A percentile compares a stretch with the other conserved stretches of the same genome.
Evolutionary conservation across 768 basidiomycete genomes (phyloP).

Genomic region (Tephrocybe sp.): DNA sequence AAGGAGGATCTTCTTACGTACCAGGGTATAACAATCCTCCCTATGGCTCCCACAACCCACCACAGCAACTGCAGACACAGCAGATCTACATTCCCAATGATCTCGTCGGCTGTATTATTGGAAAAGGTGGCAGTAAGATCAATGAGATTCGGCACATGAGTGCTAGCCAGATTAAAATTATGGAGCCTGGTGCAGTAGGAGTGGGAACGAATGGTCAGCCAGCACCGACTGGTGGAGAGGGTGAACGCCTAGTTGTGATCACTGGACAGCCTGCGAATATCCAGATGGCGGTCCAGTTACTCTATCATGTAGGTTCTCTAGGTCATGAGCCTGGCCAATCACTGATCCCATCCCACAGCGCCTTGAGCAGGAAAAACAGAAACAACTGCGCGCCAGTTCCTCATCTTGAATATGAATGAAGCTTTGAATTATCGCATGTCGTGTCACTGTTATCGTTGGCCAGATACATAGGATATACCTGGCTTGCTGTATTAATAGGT

Average conservation of each 20-base stretch:
- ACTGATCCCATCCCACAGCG: conserved; percentile 44
- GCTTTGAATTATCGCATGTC: conserved; percentile 12
- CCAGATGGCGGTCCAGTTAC: conserved; percentile 90
- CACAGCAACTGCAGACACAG: conserved; percentile 86
- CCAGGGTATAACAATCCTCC: conserved; percentile 60
- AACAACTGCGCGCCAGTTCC: conserved; percentile 50
- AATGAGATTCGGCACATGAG: conserved; percentile 97
- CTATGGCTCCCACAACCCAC: conserved; percentile 54
- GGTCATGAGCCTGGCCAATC: not conserved
- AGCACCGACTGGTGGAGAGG: conserved; percentile 70
- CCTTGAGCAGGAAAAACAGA: conserved; percentile 87
- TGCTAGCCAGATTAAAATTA: conserved; percentile 95
- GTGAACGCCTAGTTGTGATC: conserved; percentile 92
- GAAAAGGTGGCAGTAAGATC: conserved; percentile 97
- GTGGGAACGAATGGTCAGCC: conserved; percentile 69
- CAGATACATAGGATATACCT: conserved; percentile 16
- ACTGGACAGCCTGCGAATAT: conserved; percentile 95
- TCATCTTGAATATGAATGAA: conserved; percentile 16
- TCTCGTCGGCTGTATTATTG: conserved; percentile 95
- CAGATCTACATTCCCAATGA: conserved; percentile 99
- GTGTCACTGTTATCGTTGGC: conserved; percentile 2
- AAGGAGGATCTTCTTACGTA: conserved; percentile 63
- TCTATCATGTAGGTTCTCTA: conserved; percentile 68
- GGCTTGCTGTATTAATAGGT: conserved; percentile 23
- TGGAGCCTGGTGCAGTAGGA: conserved; percentile 88